Percentiles rank a stretch among this genome's conserved stretches.
These are phyloP conservation scores for Globisporangium barbulae DNA, from an alignment of 352 stramenopile genomes.

Conservation along the genomic window DNA sequence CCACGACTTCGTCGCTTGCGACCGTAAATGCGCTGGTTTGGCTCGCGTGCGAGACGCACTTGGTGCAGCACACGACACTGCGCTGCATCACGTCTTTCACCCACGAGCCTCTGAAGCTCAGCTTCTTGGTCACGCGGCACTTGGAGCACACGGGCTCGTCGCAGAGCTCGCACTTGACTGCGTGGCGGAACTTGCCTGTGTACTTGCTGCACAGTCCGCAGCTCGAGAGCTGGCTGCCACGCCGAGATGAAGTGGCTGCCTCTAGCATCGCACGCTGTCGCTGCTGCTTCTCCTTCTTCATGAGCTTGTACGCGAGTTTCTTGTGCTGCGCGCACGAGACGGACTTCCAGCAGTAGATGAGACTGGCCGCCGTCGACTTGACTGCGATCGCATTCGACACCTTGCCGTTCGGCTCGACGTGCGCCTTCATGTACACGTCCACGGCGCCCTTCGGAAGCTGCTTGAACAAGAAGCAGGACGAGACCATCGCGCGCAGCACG, in stretches of 20 bases:
- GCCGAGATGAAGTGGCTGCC: background rate
- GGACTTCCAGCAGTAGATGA: slow-evolving; percentile 32
- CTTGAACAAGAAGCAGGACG: slow-evolving; percentile 38
- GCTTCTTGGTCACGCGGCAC: slow-evolving; percentile 12
- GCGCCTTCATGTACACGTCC: slow-evolving; percentile 27
- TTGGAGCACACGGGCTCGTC: slow-evolving; percentile 13
- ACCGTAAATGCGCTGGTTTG: slow-evolving; percentile 3
- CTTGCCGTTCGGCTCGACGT: slow-evolving; percentile 22
- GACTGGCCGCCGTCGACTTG: slow-evolving; percentile 18
- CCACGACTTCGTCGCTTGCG: slow-evolving; percentile 6
- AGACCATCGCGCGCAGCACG: slow-evolving; percentile 33
- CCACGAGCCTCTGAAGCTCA: slow-evolving; percentile 6
- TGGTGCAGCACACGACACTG: slow-evolving; percentile 7
- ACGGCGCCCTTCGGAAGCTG: slow-evolving; percentile 24
- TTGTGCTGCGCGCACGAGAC: slow-evolving; percentile 29
- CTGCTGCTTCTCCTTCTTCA: background rate
- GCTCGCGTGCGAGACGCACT: slow-evolving; percentile 11
- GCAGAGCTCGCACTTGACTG: slow-evolving; percentile 15
- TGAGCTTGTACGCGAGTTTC: slow-evolving; percentile 29
- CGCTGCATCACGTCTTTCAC: slow-evolving; percentile 5
- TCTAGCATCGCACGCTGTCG: background rate
- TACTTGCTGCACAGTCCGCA: slow-evolving; percentile 11
- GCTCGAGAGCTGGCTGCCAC: slow-evolving; percentile 9
- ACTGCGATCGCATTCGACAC: slow-evolving; percentile 22
- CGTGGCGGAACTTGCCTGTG: slow-evolving; percentile 12